Evolutionary conservation across 2,329 filamentous ascomycete species (phyloP), one percentile per base, ranked within the genome.

Genomic region (Paraphaeosphaeria minitans): DNA sequence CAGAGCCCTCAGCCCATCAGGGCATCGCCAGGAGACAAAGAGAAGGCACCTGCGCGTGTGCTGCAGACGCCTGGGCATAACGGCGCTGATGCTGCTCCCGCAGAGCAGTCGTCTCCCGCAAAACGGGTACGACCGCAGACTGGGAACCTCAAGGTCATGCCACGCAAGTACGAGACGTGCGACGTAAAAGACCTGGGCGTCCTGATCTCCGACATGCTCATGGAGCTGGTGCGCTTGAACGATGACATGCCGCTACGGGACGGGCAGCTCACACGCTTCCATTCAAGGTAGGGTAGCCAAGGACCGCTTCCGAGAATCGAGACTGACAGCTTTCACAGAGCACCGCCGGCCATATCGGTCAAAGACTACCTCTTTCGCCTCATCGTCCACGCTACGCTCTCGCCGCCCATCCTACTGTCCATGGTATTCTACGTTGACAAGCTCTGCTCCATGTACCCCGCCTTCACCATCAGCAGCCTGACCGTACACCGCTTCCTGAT

Each of bases 391-490:
- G 95, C 95, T 27, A 97, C 94, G 0, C 84, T 99, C 3, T 93
- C 92, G 7, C 93, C 95, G 13, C 94, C 95, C 0, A 89, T 99
- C 52, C 84, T 99, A n/a, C 86, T 99, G 37, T 95, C 93, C 67
- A 98, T 99, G 92, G 95, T 99, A 57, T 99, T 96, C 75, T 99
- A 98, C 72, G 98, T 99, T 70, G 95, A 99, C 79, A 89, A 93
- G 33, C 84, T 99, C 22, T 99, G 94, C 77, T 89, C 91, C 12
- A 83, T 96, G 59, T 99, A 97, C 75, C 90, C 92, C 3, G 91
- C 94, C 48, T 99, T 99, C 76, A 97, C 93, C 29, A 96, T 99
- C 67, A 97, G 93, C 74, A 97, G 92, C 48, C 83, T 99, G 21
- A 99, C 95, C 0, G 94, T 99, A 3, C 95, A 99, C 79, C 93